Evolutionary conservation across 495 filamentous ascomycete species (phyloP).

Genomic region (Staphylotrichum tortipilum): DNA sequence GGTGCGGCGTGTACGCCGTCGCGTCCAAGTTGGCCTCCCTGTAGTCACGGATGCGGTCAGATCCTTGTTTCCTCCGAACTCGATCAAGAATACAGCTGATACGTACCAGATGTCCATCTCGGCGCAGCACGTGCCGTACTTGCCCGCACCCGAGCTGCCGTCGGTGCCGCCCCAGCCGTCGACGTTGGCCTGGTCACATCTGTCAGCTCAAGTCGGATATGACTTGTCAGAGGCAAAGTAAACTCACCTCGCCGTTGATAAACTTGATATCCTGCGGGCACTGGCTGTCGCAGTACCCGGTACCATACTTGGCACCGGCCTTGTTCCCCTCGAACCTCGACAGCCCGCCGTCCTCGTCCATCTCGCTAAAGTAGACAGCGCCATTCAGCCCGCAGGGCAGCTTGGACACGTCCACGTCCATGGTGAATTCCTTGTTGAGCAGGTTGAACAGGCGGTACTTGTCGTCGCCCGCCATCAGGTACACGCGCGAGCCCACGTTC

Average conservation of each 20-base stretch:
- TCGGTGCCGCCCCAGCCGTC: constrained; percentile 49
- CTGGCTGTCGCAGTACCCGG: constrained; percentile 64
- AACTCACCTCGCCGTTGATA: constrained; percentile 52
- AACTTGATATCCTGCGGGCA: constrained; percentile 62
- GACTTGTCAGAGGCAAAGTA: too few relatives aligned
- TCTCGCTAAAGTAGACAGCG: constrained; percentile 57
- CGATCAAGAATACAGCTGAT: too few relatives aligned
- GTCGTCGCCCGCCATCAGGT: constrained; percentile 47
- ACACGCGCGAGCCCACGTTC: constrained; percentile 57
- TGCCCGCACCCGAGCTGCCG: constrained; percentile 47
- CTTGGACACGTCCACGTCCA: constrained; percentile 59
- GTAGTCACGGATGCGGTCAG: too few relatives aligned
- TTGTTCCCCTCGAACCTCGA: constrained; percentile 46
- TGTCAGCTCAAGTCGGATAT: too few relatives aligned
- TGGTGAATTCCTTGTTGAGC: constrained; percentile 59
- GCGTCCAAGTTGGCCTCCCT: constrained; percentile 58
- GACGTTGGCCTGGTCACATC: constrained; percentile 33
- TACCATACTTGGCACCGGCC: constrained; percentile 61
- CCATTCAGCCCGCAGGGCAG: constrained; percentile 65
- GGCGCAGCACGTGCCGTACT: constrained; percentile 55
- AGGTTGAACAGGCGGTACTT: constrained; percentile 58
- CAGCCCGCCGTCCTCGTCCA: constrained; percentile 56
- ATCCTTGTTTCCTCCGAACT: too few relatives aligned
- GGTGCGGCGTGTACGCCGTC: constrained; percentile 53
- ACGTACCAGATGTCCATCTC: constrained; percentile 69